A percentile compares a stretch with the other conserved stretches of the same genome.
phyloP scores from a whole-genome alignment of 768 basidiomycete genomes.

The Rhizopogon vinicolor region DNA sequence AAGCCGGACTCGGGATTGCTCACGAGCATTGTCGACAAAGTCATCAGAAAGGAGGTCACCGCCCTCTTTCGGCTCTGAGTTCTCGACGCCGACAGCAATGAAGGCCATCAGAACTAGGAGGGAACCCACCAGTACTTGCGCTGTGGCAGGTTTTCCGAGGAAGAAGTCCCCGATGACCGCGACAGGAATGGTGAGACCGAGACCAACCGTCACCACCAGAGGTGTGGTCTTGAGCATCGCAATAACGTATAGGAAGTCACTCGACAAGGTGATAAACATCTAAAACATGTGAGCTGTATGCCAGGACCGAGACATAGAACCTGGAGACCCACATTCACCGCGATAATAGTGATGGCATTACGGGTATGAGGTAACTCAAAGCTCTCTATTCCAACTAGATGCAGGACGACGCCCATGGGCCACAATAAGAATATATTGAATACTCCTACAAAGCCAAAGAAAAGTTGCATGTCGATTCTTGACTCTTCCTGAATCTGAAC shows the following conservation, averaged over 20 bases:
- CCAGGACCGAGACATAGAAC: not conserved
- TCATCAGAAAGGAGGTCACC: slow-evolving; percentile 3
- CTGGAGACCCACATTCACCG: slow-evolving; percentile 47
- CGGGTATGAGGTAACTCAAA: slow-evolving; percentile 63
- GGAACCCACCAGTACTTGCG: slow-evolving; percentile 70
- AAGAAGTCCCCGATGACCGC: slow-evolving; percentile 81
- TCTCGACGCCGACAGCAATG: slow-evolving; percentile 62
- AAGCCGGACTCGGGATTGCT: slow-evolving; percentile 3
- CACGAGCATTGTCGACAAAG: not conserved
- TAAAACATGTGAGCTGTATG: slow-evolving; percentile 23
- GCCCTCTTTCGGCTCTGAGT: slow-evolving; percentile 37
- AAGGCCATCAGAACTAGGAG: slow-evolving; percentile 73
- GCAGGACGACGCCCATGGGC: slow-evolving; percentile 76
- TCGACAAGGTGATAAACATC: slow-evolving; percentile 81
- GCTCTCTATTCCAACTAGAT: slow-evolving; percentile 65
- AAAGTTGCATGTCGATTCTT: slow-evolving; percentile 87
- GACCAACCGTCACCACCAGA: slow-evolving; percentile 86
- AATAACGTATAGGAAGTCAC: slow-evolving; percentile 82
- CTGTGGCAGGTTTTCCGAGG: slow-evolving; percentile 50
- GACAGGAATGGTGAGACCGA: slow-evolving; percentile 90
- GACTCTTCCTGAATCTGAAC: slow-evolving; percentile 78
- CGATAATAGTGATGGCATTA: slow-evolving; percentile 43
- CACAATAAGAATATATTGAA: slow-evolving; percentile 76
- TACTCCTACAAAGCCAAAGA: slow-evolving; percentile 91
- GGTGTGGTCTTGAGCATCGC: slow-evolving; percentile 98